Conservation (phyloP, 164 flowering plant genomes). For the Santalum album region DNA sequence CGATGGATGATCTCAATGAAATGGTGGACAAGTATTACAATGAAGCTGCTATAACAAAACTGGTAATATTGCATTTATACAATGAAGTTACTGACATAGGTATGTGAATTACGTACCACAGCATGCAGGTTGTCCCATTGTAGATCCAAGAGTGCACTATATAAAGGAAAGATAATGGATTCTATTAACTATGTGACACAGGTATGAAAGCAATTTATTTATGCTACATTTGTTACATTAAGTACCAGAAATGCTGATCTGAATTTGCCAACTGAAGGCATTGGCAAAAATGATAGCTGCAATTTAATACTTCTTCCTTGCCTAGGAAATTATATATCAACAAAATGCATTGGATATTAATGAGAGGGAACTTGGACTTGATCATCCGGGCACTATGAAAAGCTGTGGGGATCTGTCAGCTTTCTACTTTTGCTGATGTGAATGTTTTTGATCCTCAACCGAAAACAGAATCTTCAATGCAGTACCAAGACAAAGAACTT, state of each 20-base stretch:
- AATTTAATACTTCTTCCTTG: slow-evolving; percentile 19
- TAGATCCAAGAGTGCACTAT: slow-evolving; percentile 79
- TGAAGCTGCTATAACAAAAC: slow-evolving; percentile 81
- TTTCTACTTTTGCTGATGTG: too few relatives aligned
- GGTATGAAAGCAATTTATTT: slow-evolving; percentile 23
- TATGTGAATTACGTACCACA: slow-evolving; percentile 21
- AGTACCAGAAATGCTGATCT: too few relatives aligned
- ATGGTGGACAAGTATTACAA: slow-evolving; percentile 69
- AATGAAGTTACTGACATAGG: neutral
- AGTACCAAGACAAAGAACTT: too few relatives aligned
- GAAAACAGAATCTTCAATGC: slow-evolving; percentile 74
- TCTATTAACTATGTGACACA: slow-evolving; percentile 75
- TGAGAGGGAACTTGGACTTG: too few relatives aligned
- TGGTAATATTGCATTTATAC: slow-evolving; percentile 37
- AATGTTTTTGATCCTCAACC: too few relatives aligned
- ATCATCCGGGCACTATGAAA: slow-evolving; percentile 94
- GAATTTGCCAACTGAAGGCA: too few relatives aligned
- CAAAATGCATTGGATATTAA: slow-evolving; percentile 90
- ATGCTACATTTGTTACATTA: too few relatives aligned
- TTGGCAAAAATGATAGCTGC: slow-evolving; percentile 78
- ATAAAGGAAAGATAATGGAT: too few relatives aligned
- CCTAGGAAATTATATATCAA: slow-evolving; percentile 79
- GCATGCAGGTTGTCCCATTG: slow-evolving; percentile 77
- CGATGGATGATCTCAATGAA: slow-evolving; percentile 56
- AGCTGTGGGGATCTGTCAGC: slow-evolving; percentile 96